These are phyloP conservation scores for Penicillium sp. DNA, from an alignment of 2,329 filamentous ascomycete genomes.

Conservation along the genomic window DNA sequence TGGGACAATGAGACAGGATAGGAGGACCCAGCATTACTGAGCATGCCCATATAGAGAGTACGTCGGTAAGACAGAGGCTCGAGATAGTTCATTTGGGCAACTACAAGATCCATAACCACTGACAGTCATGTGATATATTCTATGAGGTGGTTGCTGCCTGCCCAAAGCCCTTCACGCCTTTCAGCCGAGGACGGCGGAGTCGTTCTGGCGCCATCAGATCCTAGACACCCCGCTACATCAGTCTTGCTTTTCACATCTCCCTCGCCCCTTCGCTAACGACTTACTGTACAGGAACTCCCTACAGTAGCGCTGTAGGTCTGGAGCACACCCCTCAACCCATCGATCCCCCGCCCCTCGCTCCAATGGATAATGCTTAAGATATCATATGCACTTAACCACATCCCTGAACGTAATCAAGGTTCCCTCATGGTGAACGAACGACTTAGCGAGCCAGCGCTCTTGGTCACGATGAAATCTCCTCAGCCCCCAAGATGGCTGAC, in stretches of 20 bases:
- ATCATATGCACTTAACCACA: slow-evolving; percentile 37
- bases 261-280: background rate
- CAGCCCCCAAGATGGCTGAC: background rate
- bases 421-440: background rate
- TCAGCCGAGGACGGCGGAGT: background rate
- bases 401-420: slow-evolving; percentile 1
- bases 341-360: background rate
- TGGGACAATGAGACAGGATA: background rate
- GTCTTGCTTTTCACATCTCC: slow-evolving; percentile 6
- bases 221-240: slow-evolving; percentile 14
- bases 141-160: background rate
- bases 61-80: background rate
- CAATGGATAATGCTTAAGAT: slow-evolving; percentile 28
- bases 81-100: background rate
- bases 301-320: too few species aligned
- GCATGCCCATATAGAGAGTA: background rate
- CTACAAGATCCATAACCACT: background rate
- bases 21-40: too few species aligned
- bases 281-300: background rate
- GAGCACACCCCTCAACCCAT: too few species aligned
- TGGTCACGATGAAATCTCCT: too few species aligned
- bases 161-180: background rate
- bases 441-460: background rate
- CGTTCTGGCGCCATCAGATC: slow-evolving; percentile 11
- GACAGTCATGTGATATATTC: too few species aligned